A percentile compares a stretch with the other conserved stretches of the same genome.
These are phyloP conservation scores for Otatea glauca DNA, from an alignment of 176 grass and related monocot genomes.

Conservation along the genomic window DNA sequence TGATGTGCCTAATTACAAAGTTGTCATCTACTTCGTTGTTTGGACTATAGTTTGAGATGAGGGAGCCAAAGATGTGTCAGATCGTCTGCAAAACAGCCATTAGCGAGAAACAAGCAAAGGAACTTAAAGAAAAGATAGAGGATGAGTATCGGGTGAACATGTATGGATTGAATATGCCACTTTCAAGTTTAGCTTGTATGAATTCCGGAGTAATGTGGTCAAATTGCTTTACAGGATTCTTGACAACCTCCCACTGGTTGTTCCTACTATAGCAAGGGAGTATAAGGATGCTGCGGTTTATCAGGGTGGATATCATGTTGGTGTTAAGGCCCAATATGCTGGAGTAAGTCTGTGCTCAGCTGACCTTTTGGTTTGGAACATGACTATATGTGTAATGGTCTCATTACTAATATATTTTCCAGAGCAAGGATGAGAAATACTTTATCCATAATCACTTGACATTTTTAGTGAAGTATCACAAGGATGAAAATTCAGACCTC, in stretches of 20 bases:
- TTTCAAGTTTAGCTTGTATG: not conserved
- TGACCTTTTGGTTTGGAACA: not conserved
- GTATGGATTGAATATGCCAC: conserved; percentile 28
- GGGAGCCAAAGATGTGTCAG: conserved; percentile 1
- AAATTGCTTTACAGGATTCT: not conserved
- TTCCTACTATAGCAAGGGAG: conserved; percentile 35
- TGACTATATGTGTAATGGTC: not conserved
- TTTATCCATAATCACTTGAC: conserved; percentile 51
- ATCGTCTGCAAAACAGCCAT: not conserved
- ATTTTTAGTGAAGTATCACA: conserved; percentile 56
- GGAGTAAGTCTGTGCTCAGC: conserved; percentile 38
- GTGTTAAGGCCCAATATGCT: conserved; percentile 48
- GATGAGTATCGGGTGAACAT: conserved; percentile 71
- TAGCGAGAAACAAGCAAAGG: conserved; percentile 61
- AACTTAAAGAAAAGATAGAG: conserved; percentile 74
- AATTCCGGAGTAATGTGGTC: not conserved
- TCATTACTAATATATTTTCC: conserved; percentile 14
- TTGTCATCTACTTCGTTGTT: not conserved
- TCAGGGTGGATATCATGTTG: conserved; percentile 51
- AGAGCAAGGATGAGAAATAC: conserved; percentile 51
- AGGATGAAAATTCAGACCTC: conserved; percentile 40
- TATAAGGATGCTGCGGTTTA: conserved; percentile 26
- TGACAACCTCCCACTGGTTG: conserved; percentile 37
- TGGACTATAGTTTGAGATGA: not conserved
- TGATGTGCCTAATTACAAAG: not conserved